Conservation (phyloP, 495 filamentous ascomycete genomes). For the Pseudomonodictys pantanalensis region DNA sequence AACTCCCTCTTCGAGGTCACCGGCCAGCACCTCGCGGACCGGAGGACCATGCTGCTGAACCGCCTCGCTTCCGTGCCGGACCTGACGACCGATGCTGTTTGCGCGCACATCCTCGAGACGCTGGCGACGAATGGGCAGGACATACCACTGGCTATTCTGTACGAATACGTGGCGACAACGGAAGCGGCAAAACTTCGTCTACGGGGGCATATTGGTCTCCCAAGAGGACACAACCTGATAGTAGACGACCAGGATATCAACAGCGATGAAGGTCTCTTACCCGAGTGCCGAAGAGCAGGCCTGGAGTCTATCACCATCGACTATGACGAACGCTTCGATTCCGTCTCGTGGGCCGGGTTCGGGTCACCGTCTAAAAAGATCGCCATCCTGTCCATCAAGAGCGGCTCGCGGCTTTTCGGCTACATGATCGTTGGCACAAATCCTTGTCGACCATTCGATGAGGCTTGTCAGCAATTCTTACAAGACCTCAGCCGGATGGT, state of each 20-base stretch:
- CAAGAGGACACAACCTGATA: conserved; percentile 20
- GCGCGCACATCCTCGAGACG: conserved; percentile 11
- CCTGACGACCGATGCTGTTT: conserved; percentile 13
- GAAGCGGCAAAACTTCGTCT: conserved; percentile 4
- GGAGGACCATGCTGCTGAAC: conserved; percentile 30
- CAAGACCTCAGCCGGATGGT: conserved; percentile 17
- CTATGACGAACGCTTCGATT: conserved; percentile 22
- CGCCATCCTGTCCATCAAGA: conserved; percentile 18
- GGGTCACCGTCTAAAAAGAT: conserved; percentile 15
- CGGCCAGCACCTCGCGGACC: conserved; percentile 27
- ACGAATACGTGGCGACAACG: conserved; percentile 7
- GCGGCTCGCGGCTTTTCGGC: conserved; percentile 11
- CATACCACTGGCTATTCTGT: conserved; percentile 33
- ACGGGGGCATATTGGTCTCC: conserved; percentile 19
- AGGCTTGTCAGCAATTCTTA: conserved; percentile 12
- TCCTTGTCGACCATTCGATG: conserved; percentile 14
- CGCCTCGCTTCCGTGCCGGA: conserved; percentile 16
- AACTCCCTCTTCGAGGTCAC: conserved; percentile 35
- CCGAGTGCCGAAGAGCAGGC: conserved; percentile 15
- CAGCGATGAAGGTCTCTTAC: conserved; percentile 13
- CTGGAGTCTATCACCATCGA: conserved; percentile 3
- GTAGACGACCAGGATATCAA: conserved; percentile 12
- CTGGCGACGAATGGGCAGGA: conserved; percentile 30
- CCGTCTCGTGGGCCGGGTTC: conserved; percentile 17
- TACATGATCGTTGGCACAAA: conserved; percentile 23